Base-by-base conservation (phyloP, 495 filamentous ascomycete genomes). In the Pseudotulostoma volvatum region DNA sequence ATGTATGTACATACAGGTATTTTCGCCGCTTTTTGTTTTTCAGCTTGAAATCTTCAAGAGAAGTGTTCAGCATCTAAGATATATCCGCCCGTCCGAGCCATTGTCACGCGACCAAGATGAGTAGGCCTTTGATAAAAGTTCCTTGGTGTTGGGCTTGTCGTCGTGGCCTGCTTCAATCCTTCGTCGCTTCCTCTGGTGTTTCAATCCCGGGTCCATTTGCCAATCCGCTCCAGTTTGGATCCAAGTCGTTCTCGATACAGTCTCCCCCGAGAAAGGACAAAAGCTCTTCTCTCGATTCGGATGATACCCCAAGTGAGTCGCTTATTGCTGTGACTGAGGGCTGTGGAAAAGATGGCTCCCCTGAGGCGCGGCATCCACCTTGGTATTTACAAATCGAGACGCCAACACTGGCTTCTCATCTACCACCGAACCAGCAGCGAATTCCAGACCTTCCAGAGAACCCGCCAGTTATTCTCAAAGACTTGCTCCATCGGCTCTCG, bases 331-430 rank as follows among this genome's bases (percentile, higher is more conserved):
- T n/a, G n/a, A n/a, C n/a, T n/a, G n/a, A n/a, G n/a, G n/a, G n/a
- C n/a, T n/a, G n/a, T n/a, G n/a, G n/a, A n/a, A n/a, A n/a, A n/a
- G n/a, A n/a, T n/a, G n/a, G n/a, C n/a, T n/a, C n/a, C n/a, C n/a
- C n/a, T n/a, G n/a, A n/a, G n/a, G 18, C 56, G 0, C 48, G 36
- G 31, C 47, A 56, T 42, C 47, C 70, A 1, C 87, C 88, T 4
- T 97, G 90, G 90, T 95, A 93, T 59, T 71, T 95, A 31, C 77
- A 85, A 53, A 76, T 81, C 45, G 69, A 84, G 44, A 47, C 54
- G 19, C 54, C 61, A 11, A 41, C 50, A 32, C 53, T 58, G 28
- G 63, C 67, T 37, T 49, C 67, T 5, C 62, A 61, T 33, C 63
- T 75, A 1, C 47, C 81, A 30, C 63, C 67, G 39, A 66, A 76